These are phyloP conservation scores for Cyclocybe cylindracea DNA, from an alignment of 768 basidiomycete species.

Conservation along the genomic window DNA sequence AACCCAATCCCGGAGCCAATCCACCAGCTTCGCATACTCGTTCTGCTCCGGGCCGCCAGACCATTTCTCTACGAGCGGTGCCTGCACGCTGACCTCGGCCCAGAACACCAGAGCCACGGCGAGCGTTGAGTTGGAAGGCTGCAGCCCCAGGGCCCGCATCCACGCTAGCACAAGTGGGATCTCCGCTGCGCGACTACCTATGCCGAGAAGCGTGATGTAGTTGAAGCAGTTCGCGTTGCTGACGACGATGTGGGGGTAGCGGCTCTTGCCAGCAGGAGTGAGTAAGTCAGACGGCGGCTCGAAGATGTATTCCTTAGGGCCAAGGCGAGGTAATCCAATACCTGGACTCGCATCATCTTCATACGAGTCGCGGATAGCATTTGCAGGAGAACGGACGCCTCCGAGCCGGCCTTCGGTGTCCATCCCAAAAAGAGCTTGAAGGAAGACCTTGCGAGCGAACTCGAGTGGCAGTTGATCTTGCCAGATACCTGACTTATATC, in stretches of 20 bases:
- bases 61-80: conserved; percentile 56
- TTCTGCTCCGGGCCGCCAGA: conserved; percentile 31
- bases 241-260: conserved; percentile 37
- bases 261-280: conserved; percentile 11
- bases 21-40: conserved; percentile 45
- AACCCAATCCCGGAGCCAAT: conserved; percentile 63
- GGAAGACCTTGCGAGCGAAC: conserved; percentile 53
- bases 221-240: conserved; percentile 53
- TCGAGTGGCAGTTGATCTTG: conserved; percentile 43
- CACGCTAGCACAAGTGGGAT: conserved; percentile 71
- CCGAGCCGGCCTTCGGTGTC: conserved; percentile 29
- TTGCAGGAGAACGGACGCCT: conserved; percentile 33
- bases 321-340: conserved; percentile 8
- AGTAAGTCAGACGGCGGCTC: conserved; percentile 24
- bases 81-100: conserved; percentile 65
- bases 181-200: conserved; percentile 44
- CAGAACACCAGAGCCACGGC: conserved; percentile 68
- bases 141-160: conserved; percentile 64
- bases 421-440: conserved; percentile 56
- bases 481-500: conserved; percentile 46
- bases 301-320: conserved; percentile 15
- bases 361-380: conserved; percentile 26
- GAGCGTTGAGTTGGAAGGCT: conserved; percentile 56
- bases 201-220: conserved; percentile 63
- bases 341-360: conserved; percentile 20